Evolutionary conservation across 2,329 filamentous ascomycete genomes (phyloP), one percentile per base, ranked within the genome.

Genomic region (Ploettnerulaceae sp.): DNA sequence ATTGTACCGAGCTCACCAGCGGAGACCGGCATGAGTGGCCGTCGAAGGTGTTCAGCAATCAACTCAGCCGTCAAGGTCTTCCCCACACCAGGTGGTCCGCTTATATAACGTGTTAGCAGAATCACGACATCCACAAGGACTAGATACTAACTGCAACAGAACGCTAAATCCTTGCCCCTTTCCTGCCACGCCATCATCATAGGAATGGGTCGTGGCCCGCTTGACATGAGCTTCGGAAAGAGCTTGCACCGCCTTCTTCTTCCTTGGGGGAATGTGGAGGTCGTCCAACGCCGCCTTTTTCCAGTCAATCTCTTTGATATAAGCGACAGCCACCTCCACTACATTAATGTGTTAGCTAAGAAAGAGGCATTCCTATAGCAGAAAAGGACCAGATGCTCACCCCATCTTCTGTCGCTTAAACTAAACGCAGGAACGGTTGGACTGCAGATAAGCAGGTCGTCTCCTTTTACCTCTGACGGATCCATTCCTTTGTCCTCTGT

Each of bases 211-310:
- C 5, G 11, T 8, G 2, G 44, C 21, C 14, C 14, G 36, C 20
- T 40, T 20, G 5, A 34, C 3, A 29, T 36, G 24, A 21, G 46
- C 38, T 32, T 49, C 42, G 1, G 31, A 5, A 28, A 52, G 33
- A 44, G 49, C 46, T 20, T 17, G 4, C 2, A 47, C 22, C 15
- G 14, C 28, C 8, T 58, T 52, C 45, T 56, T 57, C 47, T 57
- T 39, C 50, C 56, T 50, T 15, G 41, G 12, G 29, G 48, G 48
- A 37, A 63, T 60, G n/a, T 52, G 32, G 26, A 63, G 29, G 25
- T 39, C 9, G 29, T 42, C 17, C 3, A 53, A 39, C 2, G 31
- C 17, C 8, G 18, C 9, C 2, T 28, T 12, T 22, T 31, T 15
- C 45, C 22, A 55, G 8, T 49, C 14, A 28, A 55, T 55, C 1